These are phyloP conservation scores for Aspergillus floridensis DNA, from an alignment of 2,329 filamentous ascomycete genomes.

Conservation along the genomic window DNA sequence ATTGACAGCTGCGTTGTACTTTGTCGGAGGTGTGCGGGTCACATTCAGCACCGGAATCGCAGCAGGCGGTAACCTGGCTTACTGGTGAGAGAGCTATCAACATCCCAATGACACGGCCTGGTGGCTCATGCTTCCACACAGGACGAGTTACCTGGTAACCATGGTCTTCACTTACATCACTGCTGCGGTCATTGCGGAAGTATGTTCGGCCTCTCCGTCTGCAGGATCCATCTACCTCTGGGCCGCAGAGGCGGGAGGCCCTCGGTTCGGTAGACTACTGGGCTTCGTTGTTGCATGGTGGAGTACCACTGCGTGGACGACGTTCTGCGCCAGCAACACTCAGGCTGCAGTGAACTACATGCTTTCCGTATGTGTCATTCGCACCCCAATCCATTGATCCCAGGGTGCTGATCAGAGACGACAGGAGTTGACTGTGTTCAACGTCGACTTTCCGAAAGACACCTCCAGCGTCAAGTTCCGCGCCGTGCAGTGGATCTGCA, in stretches of 20 bases:
- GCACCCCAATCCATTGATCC: neutral
- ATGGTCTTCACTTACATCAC: conserved; percentile 62
- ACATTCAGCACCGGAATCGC: conserved; percentile 63
- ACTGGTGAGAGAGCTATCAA: conserved; percentile 47
- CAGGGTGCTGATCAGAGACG: neutral
- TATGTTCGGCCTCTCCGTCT: conserved; percentile 59
- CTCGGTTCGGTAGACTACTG: conserved; percentile 54
- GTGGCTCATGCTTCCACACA: conserved; percentile 20
- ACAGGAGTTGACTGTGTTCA: conserved; percentile 58
- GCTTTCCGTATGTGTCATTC: conserved; percentile 44
- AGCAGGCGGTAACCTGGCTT: conserved; percentile 59
- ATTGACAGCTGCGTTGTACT: conserved; percentile 56
- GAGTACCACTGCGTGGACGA: conserved; percentile 63
- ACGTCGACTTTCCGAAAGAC: conserved; percentile 55
- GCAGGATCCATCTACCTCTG: conserved; percentile 61
- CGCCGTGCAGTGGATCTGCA: conserved; percentile 60
- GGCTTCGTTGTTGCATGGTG: conserved; percentile 65
- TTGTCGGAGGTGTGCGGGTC: conserved; percentile 59
- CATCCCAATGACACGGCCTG: neutral
- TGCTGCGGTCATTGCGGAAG: conserved; percentile 59
- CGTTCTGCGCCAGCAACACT: conserved; percentile 56
- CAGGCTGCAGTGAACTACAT: conserved; percentile 54
- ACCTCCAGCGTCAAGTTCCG: conserved; percentile 55
- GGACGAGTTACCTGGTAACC: conserved; percentile 60
- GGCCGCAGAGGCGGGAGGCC: conserved; percentile 60